These are phyloP conservation scores for Meyerozyma sp. DNA, from an alignment of 1,139 yeast species.

Conservation along the genomic window DNA sequence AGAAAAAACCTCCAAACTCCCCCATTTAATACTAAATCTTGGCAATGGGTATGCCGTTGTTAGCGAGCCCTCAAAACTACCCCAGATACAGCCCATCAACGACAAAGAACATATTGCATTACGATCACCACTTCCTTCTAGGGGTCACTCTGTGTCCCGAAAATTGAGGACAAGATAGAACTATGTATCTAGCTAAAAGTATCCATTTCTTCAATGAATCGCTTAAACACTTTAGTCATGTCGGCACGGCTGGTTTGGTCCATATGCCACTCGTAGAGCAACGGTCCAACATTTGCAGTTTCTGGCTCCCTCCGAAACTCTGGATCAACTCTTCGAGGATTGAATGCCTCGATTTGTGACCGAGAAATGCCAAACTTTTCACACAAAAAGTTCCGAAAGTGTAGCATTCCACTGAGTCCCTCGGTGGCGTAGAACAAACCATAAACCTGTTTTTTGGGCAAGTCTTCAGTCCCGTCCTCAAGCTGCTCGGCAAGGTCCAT, in stretches of 20 bases:
- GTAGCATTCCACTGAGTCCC: constrained; percentile 15
- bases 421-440: constrained; percentile 15
- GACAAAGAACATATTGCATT: background rate
- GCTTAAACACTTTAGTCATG: background rate
- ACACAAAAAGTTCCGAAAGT: constrained; percentile 16
- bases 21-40: background rate
- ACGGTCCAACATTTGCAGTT: background rate
- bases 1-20: background rate
- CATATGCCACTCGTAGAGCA: background rate
- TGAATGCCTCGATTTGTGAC: constrained; percentile 17
- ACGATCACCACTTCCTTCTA: background rate
- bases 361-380: constrained; percentile 18
- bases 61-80: background rate
- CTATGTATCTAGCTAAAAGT: background rate
- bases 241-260: background rate
- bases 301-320: constrained; percentile 17
- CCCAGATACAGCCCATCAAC: background rate
- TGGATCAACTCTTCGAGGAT: constrained; percentile 19
- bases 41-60: background rate
- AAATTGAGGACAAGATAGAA: background rate
- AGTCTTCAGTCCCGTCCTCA: constrained; percentile 6
- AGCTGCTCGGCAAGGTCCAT: constrained; percentile 24
- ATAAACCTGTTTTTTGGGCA: constrained; percentile 9
- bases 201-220: background rate
- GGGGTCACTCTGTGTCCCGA: background rate